phyloP scores from a whole-genome alignment of 164 flowering plant species.

The Aristolochia californica region DNA sequence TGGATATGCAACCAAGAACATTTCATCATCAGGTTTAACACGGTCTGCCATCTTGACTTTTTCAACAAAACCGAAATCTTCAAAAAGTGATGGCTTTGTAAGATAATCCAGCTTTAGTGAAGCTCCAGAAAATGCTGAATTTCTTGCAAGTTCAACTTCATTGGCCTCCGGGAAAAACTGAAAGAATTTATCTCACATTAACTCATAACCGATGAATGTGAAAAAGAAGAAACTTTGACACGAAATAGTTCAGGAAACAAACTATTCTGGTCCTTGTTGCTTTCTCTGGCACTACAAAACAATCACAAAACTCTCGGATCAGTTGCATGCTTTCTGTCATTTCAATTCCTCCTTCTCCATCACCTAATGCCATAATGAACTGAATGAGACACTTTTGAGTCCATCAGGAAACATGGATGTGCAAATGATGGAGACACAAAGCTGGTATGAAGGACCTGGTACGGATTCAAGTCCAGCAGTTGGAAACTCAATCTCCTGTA shows the following conservation, averaged over 20 bases:
- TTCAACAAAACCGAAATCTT: slow-evolving; percentile 75
- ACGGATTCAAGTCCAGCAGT: slow-evolving; percentile 90
- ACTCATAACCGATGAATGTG: background rate
- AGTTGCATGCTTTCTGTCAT: slow-evolving; percentile 89
- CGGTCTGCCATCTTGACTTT: slow-evolving; percentile 87
- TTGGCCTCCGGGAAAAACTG: slow-evolving; percentile 98
- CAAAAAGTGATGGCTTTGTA: slow-evolving; percentile 87
- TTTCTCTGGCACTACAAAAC: slow-evolving; percentile 54
- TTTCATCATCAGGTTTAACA: slow-evolving; percentile 80
- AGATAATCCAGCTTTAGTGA: slow-evolving; percentile 79
- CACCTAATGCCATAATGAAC: slow-evolving; percentile 41
- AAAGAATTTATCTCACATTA: background rate
- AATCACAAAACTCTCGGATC: slow-evolving; percentile 84
- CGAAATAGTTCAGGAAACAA: slow-evolving; percentile 15
- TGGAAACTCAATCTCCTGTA: slow-evolving; percentile 94
- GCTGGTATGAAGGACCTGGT: slow-evolving; percentile 43
- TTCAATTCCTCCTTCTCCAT: slow-evolving; percentile 96
- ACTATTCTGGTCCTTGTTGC: slow-evolving; percentile 76
- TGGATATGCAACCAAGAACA: slow-evolving; percentile 81
- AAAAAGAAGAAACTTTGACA: background rate
- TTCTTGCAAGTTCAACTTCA: slow-evolving; percentile 78
- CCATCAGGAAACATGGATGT: background rate
- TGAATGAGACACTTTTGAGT: background rate
- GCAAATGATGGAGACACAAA: background rate
- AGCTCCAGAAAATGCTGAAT: slow-evolving; percentile 70